Conservation (phyloP, 2,329 filamentous ascomycete genomes). For the Bipolaris zeicola region DNA sequence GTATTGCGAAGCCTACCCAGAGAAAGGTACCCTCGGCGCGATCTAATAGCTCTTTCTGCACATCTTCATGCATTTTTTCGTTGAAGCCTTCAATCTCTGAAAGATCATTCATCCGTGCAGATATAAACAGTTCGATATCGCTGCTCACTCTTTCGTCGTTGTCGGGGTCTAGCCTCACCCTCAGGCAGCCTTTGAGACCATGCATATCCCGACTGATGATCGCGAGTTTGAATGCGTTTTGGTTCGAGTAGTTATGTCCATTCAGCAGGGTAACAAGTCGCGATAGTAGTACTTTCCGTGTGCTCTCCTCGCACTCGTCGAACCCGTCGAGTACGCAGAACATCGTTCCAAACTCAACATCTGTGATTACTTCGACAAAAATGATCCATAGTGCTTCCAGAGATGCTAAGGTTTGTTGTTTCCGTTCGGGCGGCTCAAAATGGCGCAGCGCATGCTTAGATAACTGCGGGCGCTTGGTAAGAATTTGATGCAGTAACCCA, state of each 20-base stretch:
- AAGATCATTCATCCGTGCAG: conserved; percentile 26
- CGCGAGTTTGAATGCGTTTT: not conserved
- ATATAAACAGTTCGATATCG: conserved; percentile 37
- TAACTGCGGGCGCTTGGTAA: conserved; percentile 21
- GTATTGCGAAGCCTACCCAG: conserved; percentile 39
- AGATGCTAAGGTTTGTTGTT: conserved; percentile 18
- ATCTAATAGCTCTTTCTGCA: conserved; percentile 21
- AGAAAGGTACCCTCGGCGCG: conserved; percentile 43
- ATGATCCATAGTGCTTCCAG: conserved; percentile 26
- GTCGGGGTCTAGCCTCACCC: conserved; percentile 34
- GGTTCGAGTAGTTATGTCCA: not conserved
- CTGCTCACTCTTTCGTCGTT: conserved; percentile 20
- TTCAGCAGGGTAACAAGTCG: not conserved
- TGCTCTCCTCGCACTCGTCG: not conserved
- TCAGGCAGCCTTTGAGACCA: conserved; percentile 5
- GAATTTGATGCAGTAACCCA: conserved; percentile 8
- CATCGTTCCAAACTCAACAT: conserved; percentile 16
- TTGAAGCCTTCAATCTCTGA: conserved; percentile 15
- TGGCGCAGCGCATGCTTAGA: conserved; percentile 16
- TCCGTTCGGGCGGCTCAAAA: conserved; percentile 15
- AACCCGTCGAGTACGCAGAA: conserved; percentile 39
- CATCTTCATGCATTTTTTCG: conserved; percentile 9
- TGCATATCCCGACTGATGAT: not conserved
- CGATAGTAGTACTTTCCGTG: not conserved
- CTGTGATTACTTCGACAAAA: conserved; percentile 21